Conservation (phyloP, 805 yeast genomes). For the Nematodospora valgi region DNA sequence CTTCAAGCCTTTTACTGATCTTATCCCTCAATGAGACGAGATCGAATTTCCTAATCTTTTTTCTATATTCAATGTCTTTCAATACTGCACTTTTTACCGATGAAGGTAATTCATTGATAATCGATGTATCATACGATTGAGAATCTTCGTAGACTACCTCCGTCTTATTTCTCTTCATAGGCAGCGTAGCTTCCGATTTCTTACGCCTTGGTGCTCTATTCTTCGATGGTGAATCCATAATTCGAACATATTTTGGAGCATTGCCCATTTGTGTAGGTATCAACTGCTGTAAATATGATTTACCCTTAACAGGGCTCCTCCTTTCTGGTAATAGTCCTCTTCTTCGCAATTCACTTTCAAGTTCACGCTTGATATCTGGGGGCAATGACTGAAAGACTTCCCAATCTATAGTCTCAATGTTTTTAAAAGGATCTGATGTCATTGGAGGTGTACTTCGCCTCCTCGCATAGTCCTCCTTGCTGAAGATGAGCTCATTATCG, state of each 20-base stretch:
- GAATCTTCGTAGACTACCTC: conserved; percentile 18
- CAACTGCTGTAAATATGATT: conserved; percentile 31
- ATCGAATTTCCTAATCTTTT: conserved; percentile 22
- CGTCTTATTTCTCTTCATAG: conserved; percentile 8
- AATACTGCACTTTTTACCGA: conserved; percentile 33
- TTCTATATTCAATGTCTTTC: conserved; percentile 30
- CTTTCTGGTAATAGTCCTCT: conserved; percentile 27
- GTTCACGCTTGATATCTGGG: conserved; percentile 57
- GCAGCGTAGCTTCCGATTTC: conserved; percentile 12
- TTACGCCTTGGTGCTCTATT: conserved; percentile 9
- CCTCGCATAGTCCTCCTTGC: not conserved
- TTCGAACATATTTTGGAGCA: conserved; percentile 27
- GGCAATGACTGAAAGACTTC: conserved; percentile 67
- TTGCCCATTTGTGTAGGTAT: conserved; percentile 31
- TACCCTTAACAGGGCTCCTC: not conserved
- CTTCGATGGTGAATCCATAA: conserved; percentile 25
- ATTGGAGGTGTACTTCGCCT: not conserved
- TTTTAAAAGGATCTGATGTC: no score
- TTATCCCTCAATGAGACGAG: conserved; percentile 26
- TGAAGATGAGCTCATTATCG: not conserved
- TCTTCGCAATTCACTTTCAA: conserved; percentile 49
- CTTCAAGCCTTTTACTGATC: conserved; percentile 13
- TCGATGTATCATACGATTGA: conserved; percentile 31
- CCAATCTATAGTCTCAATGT: conserved; percentile 50
- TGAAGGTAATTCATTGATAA: conserved; percentile 38